Percentiles rank a stretch among this genome's conserved stretches.
phyloP scores from a whole-genome alignment of 75 land plant genomes.

The Azolla pinnata region DNA sequence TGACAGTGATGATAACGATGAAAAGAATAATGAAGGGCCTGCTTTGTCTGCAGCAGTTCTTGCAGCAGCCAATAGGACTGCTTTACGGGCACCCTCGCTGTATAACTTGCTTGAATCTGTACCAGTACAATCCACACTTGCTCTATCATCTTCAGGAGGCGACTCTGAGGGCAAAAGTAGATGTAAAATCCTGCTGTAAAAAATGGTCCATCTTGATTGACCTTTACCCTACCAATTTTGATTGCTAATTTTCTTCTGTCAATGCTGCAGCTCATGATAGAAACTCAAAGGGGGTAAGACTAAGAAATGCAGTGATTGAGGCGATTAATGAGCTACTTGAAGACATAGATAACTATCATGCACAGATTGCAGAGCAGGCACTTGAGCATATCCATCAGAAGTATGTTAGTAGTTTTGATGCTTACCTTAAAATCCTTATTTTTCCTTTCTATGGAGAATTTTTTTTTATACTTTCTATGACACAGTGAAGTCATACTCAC shows the following conservation, averaged over 20 bases:
- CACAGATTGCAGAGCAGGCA: slow-evolving; percentile 95
- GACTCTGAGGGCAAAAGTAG: slow-evolving; percentile 89
- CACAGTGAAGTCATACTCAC: slow-evolving; percentile 95
- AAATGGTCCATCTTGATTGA: background rate
- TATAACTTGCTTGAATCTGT: slow-evolving; percentile 83
- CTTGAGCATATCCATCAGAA: slow-evolving; percentile 98
- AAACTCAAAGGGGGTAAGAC: slow-evolving; percentile 58
- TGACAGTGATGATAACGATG: slow-evolving; percentile 84
- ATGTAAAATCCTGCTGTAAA: slow-evolving; percentile 54
- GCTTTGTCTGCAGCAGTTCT: slow-evolving; percentile 66
- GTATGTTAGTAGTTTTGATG: slow-evolving; percentile 29
- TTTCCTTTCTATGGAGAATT: background rate
- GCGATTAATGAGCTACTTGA: slow-evolving; percentile 79
- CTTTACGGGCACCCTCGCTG: slow-evolving; percentile 84
- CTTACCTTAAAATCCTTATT: background rate
- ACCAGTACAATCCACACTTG: slow-evolving; percentile 40
- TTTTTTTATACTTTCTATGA: background rate
- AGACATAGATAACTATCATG: slow-evolving; percentile 84
- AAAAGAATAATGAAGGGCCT: slow-evolving; percentile 32
- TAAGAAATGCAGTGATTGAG: slow-evolving; percentile 96
- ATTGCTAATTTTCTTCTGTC: background rate
- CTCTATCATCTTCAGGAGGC: slow-evolving; percentile 59
- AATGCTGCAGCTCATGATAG: slow-evolving; percentile 72
- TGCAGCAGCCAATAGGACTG: slow-evolving; percentile 87
- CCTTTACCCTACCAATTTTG: background rate